These are phyloP conservation scores for Apostasia shenzhenica DNA, from an alignment of 106 monocot genomes.

Conservation along the genomic window DNA sequence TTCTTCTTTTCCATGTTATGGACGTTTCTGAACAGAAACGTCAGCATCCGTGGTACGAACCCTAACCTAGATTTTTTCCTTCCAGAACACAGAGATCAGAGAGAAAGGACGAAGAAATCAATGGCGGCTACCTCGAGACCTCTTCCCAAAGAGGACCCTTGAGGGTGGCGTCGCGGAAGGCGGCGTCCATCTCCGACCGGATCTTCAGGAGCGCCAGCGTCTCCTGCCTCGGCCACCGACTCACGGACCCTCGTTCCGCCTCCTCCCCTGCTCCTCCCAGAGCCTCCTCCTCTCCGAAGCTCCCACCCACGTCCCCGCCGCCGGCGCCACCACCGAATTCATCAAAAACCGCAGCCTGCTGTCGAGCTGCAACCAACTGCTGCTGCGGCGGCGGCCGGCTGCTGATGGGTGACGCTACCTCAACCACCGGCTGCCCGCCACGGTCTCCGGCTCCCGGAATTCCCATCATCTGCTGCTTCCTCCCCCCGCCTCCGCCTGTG, in stretches of 20 bases:
- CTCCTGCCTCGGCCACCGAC: constrained; percentile 76
- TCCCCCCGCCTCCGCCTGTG: not conserved
- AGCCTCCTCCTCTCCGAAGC: constrained; percentile 31
- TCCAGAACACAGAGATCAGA: no score
- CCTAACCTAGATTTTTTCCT: not conserved
- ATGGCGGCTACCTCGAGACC: constrained; percentile 49
- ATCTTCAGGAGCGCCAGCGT: constrained; percentile 64
- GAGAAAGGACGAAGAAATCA: not conserved
- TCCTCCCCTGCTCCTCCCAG: constrained; percentile 24
- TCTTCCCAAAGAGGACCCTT: constrained; percentile 78
- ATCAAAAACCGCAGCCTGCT: constrained; percentile 8
- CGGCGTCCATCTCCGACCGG: constrained; percentile 73
- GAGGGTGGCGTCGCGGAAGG: constrained; percentile 69
- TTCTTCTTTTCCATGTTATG: no score
- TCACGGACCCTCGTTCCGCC: constrained; percentile 24
- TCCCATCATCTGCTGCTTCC: not conserved
- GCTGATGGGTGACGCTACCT: constrained; percentile 25
- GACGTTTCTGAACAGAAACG: no score
- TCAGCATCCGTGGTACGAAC: constrained; percentile 3
- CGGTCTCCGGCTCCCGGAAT: not conserved
- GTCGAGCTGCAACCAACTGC: not conserved
- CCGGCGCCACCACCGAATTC: constrained; percentile 23
- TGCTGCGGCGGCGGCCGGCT: constrained; percentile 28
- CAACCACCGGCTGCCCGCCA: constrained; percentile 12
- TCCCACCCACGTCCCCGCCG: not conserved